Base-by-base conservation (phyloP, 2,329 filamentous ascomycete species). In the Claviceps sp. region DNA sequence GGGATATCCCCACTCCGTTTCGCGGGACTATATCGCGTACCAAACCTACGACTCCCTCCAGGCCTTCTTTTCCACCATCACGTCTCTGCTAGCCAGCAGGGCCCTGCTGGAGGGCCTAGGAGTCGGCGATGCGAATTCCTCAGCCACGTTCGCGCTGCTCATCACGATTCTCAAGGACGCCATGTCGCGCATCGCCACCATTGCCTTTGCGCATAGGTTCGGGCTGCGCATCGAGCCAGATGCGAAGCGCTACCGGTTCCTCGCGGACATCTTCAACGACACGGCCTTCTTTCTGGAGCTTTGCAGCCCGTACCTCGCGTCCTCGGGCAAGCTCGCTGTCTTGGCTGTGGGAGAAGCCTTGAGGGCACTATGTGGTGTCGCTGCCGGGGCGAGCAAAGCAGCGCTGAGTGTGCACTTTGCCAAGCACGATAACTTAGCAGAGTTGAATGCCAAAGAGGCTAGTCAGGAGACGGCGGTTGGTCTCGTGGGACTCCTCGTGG, bases 401-500 rank as follows among this genome's bases (percentile, higher is more conserved):
- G 90, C 86, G 55, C 70, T 98, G 59, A 93, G 87, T 63, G 86
- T 88, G 11, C 93, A 98, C 68, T 97, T 98, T 72, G 89, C 91
- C 8, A 81, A 76, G 58, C 82, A 82, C 63, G 87, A 89, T 40
- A 97, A 96, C 65, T 70, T 97, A 45, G 91, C 88, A 1, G 91
- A 97, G 66, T 75, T 98, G 52, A 97, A 96, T 69, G 90, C 91
- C 52, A 83, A 95, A 77, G 91, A 97, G 65, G 89, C 89, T 13
- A 94, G 87, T 58, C 93, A 97, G 70, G 93, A 97, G 69, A 97
- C 91, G 0, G 82, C 95, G 20, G 87, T 98, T 52, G 91, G 88
- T 2, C 74, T 97, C 26, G 56, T 95, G 37, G 93, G 93, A 2
- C 89, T 97, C 79, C 75, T 95, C 49, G 80, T 78, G 14, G 93